Percentiles rank a stretch among this genome's conserved stretches.
phyloP scores from a whole-genome alignment of 441 rosid species.

The Heliophila coronopifolia region DNA sequence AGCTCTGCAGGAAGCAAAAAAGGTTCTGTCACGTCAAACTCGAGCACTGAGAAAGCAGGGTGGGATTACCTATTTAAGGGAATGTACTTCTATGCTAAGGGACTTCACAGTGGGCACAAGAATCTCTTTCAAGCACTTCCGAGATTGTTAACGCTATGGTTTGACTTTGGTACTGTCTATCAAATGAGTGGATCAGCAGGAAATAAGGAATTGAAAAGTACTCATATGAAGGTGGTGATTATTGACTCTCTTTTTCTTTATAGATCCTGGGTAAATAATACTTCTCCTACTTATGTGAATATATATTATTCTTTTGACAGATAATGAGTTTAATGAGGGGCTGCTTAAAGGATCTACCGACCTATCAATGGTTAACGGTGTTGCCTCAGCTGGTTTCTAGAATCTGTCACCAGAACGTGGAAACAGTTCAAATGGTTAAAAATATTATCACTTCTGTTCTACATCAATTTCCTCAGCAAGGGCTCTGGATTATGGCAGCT shows the following conservation, averaged over 20 bases:
- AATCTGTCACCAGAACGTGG: constrained; percentile 96
- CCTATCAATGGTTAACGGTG: constrained; percentile 92
- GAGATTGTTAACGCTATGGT: constrained; percentile 94
- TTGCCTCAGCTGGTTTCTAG: constrained; percentile 97
- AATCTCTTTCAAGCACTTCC: constrained; percentile 99
- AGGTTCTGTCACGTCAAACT: constrained; percentile 46
- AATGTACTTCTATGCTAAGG: constrained; percentile 84
- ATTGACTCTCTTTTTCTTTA: constrained; percentile 12
- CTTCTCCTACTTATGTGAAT: constrained; percentile 1
- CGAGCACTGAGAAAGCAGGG: constrained; percentile 61
- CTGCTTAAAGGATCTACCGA: constrained; percentile 95
- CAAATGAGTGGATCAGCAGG: constrained; percentile 50
- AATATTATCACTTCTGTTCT: constrained; percentile 81
- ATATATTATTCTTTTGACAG: constrained; percentile 40
- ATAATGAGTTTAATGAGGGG: constrained; percentile 84
- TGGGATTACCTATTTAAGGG: constrained; percentile 79
- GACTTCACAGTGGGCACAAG: constrained; percentile 91
- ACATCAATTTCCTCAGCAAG: constrained; percentile 88
- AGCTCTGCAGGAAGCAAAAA: constrained; percentile 42
- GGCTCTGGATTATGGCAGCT: constrained; percentile 96
- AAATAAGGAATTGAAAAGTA: constrained; percentile 63
- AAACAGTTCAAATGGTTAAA: constrained; percentile 72
- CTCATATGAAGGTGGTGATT: constrained; percentile 64
- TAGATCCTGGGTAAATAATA: constrained; percentile 3
- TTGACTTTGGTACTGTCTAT: constrained; percentile 86